Evolutionary conservation across 1,139 yeast species (phyloP).

Genomic region (Kluyveromyces sp.): DNA sequence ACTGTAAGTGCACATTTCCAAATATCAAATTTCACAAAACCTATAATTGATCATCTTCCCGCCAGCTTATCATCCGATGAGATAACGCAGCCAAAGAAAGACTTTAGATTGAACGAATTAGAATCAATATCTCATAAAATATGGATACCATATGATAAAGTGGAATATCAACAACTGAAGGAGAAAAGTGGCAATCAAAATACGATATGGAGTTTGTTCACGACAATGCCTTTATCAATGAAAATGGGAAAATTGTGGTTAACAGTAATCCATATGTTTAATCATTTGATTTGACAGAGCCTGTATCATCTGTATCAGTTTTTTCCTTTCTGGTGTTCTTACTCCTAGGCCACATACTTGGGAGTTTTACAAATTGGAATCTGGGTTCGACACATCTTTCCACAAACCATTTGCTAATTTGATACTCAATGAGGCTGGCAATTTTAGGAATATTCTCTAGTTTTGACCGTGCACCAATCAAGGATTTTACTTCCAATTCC

Average conservation of each 20-base stretch:
- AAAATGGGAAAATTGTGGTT: slow-evolving; percentile 20
- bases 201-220: slow-evolving; percentile 26
- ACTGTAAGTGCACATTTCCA: slow-evolving; percentile 37
- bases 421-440: slow-evolving; percentile 73
- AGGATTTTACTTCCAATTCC: slow-evolving; percentile 76
- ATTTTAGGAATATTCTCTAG: slow-evolving; percentile 91
- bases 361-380: slow-evolving; percentile 74
- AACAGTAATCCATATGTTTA: slow-evolving; percentile 2
- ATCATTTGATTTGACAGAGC: slow-evolving; percentile 7
- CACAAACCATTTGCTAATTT: slow-evolving; percentile 79
- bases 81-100: background rate
- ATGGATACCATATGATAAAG: slow-evolving; percentile 36
- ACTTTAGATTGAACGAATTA: slow-evolving; percentile 8
- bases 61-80: slow-evolving; percentile 5
- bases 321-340: slow-evolving; percentile 53
- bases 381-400: slow-evolving; percentile 93
- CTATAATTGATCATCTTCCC: slow-evolving; percentile 8
- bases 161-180: slow-evolving; percentile 27
- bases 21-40: slow-evolving; percentile 27
- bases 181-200: slow-evolving; percentile 17
- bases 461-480: slow-evolving; percentile 88
- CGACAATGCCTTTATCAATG: slow-evolving; percentile 20
- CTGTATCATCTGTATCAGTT: slow-evolving; percentile 9
- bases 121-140: slow-evolving; percentile 13
- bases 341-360: slow-evolving; percentile 85